Base-by-base conservation (phyloP, 768 basidiomycete species). In the Trametes cinnabarina region DNA sequence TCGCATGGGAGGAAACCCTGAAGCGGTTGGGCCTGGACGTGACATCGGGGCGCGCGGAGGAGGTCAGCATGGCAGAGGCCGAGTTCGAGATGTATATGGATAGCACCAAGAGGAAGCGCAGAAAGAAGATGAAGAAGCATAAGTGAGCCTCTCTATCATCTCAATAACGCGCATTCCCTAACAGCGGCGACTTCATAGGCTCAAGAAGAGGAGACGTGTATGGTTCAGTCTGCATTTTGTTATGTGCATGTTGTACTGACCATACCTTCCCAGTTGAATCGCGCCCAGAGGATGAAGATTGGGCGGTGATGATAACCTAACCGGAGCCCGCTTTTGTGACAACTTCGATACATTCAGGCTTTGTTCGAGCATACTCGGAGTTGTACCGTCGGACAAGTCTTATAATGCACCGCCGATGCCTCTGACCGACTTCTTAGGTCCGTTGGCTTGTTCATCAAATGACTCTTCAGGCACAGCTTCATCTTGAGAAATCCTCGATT, bases 61-160 rank as follows among this genome's bases (percentile, higher is more conserved):
- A 79, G 69, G 80, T 80, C 51, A 78, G 80, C 63, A 73, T 79
- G 64, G 80, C 83, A 15, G 79, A 79, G 69, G 82, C 84, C 57
- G 86, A 81, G 80, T 79, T 84, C 63, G 80, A 82, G 42, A 79
- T 90, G 15, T 72, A 84, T 69, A 77, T 90, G 74, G 92, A 93
- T 65, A 92, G 91, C 64, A 85, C 84, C 26, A 89, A 87, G 78
- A 82, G 91, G 72, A 94, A 94, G 79, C 81, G 84, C 65, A 79
- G 84, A 79, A 89, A 86, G 85, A 96, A 95, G 85, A 96, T 96
- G 87, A 92, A 88, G 82, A 96, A 94, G 76, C 94, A 96, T 73
- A 95, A 95, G 92, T 93, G 68, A 73, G 90, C 79, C 3, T 20
- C 30, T n/a, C 34, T n/a, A 48, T 37, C 15, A 55, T 56, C 55